Base-by-base conservation (phyloP, 371 early-diverging fungal genomes). In the Thermomucor indicae-seudaticae region DNA sequence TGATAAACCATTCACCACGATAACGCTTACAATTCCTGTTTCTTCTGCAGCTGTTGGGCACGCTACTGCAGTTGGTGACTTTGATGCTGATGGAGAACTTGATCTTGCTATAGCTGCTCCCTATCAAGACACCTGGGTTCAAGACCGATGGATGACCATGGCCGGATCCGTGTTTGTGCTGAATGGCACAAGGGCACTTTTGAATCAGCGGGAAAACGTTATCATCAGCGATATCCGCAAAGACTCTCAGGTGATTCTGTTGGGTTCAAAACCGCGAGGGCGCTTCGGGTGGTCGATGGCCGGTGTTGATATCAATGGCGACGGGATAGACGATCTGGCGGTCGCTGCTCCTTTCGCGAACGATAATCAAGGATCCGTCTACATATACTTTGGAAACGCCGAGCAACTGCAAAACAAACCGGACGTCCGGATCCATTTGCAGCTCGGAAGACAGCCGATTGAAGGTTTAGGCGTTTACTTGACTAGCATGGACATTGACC, bases 321-420 rank as follows among this genome's bases (percentile, higher is more conserved):
- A 95, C 58, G 93, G 95, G 0, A 79, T 92, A 22, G 92, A 91
- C 52, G 93, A 95, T 63, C 70, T 95, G 23, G 90, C 80, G 0
- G 79, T 95, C 4, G 80, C 88, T 4, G 83, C 90, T 8, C 91
- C 91, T 10, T 83, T 79, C 47, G 59, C 62, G 25, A 60, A 69
- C 24, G 48, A 56, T 55, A 29, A 66, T 27, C 14, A 52, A 28
- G 62, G 67, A 0, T 48, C 57, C 27, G 75, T 94, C 4, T 86
- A 80, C 58, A 70, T 93, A 1, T 90, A 81, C 60, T 83, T 87
- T 66, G 92, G 95, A 14, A 19, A 30, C 6, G 67, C 71, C 12
- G 2, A 43, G 0, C 83, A 89, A 11, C 51, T 84, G 19, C 37
- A 63, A 1, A 7, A 51, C 1, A 24, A 38, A 27, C 80, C 84